Conservation (phyloP, 169 alveolate species). For the Fabrea salina region DNA sequence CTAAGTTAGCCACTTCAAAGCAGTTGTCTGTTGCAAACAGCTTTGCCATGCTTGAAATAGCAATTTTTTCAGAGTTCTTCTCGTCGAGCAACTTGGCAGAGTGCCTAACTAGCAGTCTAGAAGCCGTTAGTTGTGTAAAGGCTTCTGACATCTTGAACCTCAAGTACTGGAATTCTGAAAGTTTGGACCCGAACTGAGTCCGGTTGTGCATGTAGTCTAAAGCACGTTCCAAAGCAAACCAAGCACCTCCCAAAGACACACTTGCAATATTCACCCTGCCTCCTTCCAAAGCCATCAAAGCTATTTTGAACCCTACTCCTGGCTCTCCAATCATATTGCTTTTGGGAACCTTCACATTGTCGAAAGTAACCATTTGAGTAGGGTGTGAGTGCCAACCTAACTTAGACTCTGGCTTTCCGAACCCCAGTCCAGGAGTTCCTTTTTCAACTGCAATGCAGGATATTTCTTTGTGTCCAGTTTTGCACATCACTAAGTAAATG, state of each 20-base stretch:
- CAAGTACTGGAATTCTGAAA: conserved; percentile 49
- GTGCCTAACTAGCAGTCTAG: conserved; percentile 69
- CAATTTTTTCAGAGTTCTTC: conserved; percentile 45
- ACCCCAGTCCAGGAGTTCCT: conserved; percentile 62
- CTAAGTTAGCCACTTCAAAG: conserved; percentile 58
- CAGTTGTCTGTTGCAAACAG: conserved; percentile 70
- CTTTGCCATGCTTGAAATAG: conserved; percentile 76
- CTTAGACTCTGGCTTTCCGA: conserved; percentile 64
- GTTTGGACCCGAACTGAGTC: conserved; percentile 62
- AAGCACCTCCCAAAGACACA: conserved; percentile 75
- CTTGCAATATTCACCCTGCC: conserved; percentile 77
- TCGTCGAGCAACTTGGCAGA: conserved; percentile 65
- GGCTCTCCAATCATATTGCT: conserved; percentile 51
- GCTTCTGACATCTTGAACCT: conserved; percentile 67
- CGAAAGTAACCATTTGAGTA: conserved; percentile 58
- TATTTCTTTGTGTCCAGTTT: conserved; percentile 69
- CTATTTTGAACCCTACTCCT: conserved; percentile 79
- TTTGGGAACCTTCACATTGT: conserved; percentile 73
- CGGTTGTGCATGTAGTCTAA: conserved; percentile 57
- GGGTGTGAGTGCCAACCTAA: conserved; percentile 81
- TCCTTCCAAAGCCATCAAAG: conserved; percentile 76
- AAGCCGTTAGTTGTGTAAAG: conserved; percentile 53
- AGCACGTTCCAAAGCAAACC: conserved; percentile 56
- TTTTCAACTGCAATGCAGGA: conserved; percentile 64
- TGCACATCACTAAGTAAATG: conserved; percentile 58